Evolutionary conservation across 2,329 filamentous ascomycete species (phyloP), one percentile per base, ranked within the genome.

Genomic region (Thelonectria olida): DNA sequence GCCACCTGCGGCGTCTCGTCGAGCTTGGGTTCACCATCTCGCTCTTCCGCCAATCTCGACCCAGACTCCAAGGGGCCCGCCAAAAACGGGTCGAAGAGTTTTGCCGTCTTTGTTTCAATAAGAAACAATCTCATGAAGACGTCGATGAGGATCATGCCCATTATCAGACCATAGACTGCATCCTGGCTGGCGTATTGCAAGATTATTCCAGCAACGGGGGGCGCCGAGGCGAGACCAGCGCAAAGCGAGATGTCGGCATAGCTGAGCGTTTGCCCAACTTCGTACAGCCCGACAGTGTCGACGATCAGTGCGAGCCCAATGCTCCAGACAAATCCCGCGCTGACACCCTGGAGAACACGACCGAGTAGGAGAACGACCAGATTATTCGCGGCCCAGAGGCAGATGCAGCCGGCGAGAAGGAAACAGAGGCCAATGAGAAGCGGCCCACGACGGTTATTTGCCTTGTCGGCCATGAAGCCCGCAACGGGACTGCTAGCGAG

Each of bases 281-380:
- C 36, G 1, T 44, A 25, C 3, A 54, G 20, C 19, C 54, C 54
- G 8, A 65, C 47, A 2, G 51, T 63, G 41, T 67, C 62, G 4
- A 51, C 51, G 13, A 65, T 61, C 4, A 67, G 50, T 2, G 62
- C 62, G 8, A 65, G 54, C n/a, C 62, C 57, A 10, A 65, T 63
- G 10, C 53, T 59, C 62, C 59, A 67, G 4, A 58, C 51, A 25
- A 61, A 61, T 2, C 54, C 60, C 6, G 56, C 51, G 10, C 57
- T 63, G 8, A 55, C 39, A 8, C 59, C 62, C 10, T 65, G 62
- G 10, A 65, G 41, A 2, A 59, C 31, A 5, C 57, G 62, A 2
- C 59, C 57, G 4, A 61, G 10, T 2, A 65, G 23, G 23, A 67
- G 52, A 4, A 49, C 23, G 3, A 15, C 6, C 9, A 53, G 31